phyloP scores from a whole-genome alignment of 2,329 filamentous ascomycete species.

The Raffaelea arxii region DNA sequence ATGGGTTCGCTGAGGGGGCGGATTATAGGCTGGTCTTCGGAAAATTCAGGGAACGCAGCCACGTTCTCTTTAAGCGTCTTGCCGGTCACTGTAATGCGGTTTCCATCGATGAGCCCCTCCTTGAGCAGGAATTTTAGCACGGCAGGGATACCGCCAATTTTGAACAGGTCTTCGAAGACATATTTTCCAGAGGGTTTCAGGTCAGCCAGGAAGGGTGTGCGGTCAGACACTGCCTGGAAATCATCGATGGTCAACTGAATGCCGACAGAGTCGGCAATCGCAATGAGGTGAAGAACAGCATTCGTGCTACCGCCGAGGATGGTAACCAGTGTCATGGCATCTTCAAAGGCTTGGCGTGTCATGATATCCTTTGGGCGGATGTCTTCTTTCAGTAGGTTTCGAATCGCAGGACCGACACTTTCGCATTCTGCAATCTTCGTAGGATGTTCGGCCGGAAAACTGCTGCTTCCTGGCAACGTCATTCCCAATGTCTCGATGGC shows the following conservation, averaged over 20 bases:
- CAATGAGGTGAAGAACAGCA: slow-evolving; percentile 75
- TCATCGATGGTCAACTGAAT: slow-evolving; percentile 78
- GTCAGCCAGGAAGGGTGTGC: slow-evolving; percentile 70
- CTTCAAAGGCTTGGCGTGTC: slow-evolving; percentile 71
- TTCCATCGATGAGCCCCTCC: slow-evolving; percentile 72
- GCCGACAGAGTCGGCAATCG: slow-evolving; percentile 72
- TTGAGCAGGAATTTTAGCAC: slow-evolving; percentile 82
- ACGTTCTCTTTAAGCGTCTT: slow-evolving; percentile 86
- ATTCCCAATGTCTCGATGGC: slow-evolving; percentile 66
- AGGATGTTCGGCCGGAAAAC: slow-evolving; percentile 64
- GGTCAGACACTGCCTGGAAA: slow-evolving; percentile 74
- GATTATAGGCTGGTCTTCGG: slow-evolving; percentile 72
- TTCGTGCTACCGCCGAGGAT: slow-evolving; percentile 81
- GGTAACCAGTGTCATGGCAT: slow-evolving; percentile 75
- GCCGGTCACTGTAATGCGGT: slow-evolving; percentile 74
- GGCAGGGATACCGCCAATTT: slow-evolving; percentile 77
- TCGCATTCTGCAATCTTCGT: slow-evolving; percentile 66
- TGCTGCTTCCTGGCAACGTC: slow-evolving; percentile 74
- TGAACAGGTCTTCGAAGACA: slow-evolving; percentile 75
- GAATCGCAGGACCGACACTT: slow-evolving; percentile 62
- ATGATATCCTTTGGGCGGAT: slow-evolving; percentile 71
- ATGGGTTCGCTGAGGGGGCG: slow-evolving; percentile 72
- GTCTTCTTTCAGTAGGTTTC: slow-evolving; percentile 64
- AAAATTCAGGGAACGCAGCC: slow-evolving; percentile 61
- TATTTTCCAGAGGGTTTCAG: slow-evolving; percentile 81